phyloP scores from a whole-genome alignment of 345 rosid species.

The Citrus cavaleriei region DNA sequence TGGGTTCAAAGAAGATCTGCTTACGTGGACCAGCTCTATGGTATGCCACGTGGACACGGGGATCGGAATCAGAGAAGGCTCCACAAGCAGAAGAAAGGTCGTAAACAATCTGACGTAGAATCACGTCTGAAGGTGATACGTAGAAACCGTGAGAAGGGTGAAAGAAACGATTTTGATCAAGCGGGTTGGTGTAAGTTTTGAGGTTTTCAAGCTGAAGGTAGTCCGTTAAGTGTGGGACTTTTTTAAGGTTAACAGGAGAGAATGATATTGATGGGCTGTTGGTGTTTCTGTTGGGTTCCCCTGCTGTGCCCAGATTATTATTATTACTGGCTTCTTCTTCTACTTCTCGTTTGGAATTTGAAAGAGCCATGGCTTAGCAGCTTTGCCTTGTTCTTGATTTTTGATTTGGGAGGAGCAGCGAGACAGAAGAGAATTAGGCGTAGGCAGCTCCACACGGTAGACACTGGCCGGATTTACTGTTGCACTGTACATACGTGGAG shows the following conservation, averaged over 20 bases:
- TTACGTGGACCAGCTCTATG: slow-evolving; percentile 75
- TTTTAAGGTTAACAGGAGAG: slow-evolving; percentile 25
- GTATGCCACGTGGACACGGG: slow-evolving; percentile 38
- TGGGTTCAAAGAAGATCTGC: slow-evolving; percentile 45
- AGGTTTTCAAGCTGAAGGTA: slow-evolving; percentile 29
- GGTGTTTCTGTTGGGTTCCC: background rate
- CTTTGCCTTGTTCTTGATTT: too few relatives aligned
- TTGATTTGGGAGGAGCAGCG: too few relatives aligned
- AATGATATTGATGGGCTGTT: slow-evolving; percentile 2
- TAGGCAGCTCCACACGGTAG: too few relatives aligned
- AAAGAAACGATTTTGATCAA: slow-evolving; percentile 52
- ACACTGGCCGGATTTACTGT: too few relatives aligned
- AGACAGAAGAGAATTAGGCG: too few relatives aligned
- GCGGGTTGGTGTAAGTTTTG: slow-evolving; percentile 44
- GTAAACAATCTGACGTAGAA: slow-evolving; percentile 58
- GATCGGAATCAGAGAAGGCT: slow-evolving; percentile 9
- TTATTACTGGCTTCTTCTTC: background rate
- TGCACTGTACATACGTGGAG: background rate
- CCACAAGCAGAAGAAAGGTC: slow-evolving; percentile 36
- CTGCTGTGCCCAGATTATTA: slow-evolving; percentile 16
- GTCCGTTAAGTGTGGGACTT: slow-evolving; percentile 40
- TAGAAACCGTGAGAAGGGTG: slow-evolving; percentile 67
- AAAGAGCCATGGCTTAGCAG: background rate
- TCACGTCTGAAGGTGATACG: slow-evolving; percentile 47
- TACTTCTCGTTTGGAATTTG: too few relatives aligned